phyloP scores from a whole-genome alignment of 2,329 filamentous ascomycete genomes.

The Sporothrix brasiliensis region DNA sequence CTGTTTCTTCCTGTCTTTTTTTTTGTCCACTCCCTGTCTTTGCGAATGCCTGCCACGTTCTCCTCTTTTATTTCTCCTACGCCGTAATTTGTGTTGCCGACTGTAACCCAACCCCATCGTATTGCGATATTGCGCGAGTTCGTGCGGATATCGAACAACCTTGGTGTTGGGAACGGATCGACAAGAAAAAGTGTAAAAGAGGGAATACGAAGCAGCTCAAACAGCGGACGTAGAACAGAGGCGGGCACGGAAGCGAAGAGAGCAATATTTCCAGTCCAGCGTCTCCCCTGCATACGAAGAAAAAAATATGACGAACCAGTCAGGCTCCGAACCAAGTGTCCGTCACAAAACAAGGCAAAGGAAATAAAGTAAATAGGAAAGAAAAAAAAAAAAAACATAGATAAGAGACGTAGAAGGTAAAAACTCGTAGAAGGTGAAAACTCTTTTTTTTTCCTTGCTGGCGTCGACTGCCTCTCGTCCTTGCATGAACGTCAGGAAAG shows the following conservation, averaged over 20 bases:
- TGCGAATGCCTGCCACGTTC: slow-evolving; percentile 7
- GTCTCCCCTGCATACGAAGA: slow-evolving; percentile 15
- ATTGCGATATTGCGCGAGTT: slow-evolving; percentile 1
- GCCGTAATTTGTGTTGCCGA: neutral
- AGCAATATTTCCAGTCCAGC: neutral
- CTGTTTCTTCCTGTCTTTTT: neutral
- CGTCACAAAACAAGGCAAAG: neutral
- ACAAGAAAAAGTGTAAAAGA: neutral
- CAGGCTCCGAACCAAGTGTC: neutral
- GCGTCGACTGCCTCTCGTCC: neutral
- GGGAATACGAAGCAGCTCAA: neutral
- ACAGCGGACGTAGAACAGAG: neutral
- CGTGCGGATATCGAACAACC: neutral
- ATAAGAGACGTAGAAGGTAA: neutral
- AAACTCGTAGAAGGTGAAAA: too few relatives aligned
- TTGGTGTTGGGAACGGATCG: slow-evolving; percentile 20
- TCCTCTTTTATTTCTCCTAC: neutral
- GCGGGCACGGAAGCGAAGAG: too few relatives aligned
- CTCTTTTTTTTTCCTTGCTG: neutral
- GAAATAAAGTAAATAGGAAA: neutral
- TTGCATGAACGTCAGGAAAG: neutral
- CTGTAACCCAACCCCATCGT: slow-evolving; percentile 15
- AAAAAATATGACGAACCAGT: slow-evolving; percentile 10
- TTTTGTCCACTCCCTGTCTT: neutral
- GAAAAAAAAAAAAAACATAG: too few relatives aligned